These are phyloP conservation scores for Amoebophrya sp. DNA, from an alignment of 169 alveolate genomes.

Conservation along the genomic window DNA sequence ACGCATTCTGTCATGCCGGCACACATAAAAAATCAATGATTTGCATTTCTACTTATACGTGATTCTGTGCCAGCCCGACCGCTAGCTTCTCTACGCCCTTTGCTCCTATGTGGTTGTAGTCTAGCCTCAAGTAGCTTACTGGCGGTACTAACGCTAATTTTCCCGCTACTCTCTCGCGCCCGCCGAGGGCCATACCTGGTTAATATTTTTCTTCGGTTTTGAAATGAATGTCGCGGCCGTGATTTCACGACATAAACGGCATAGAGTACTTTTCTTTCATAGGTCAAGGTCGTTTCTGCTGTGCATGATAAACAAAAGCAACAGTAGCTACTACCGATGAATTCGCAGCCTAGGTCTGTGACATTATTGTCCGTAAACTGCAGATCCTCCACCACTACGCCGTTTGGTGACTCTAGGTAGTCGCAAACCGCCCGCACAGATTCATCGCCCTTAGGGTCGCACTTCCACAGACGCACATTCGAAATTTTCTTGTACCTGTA, in stretches of 20 bases:
- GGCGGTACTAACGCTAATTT: neutral
- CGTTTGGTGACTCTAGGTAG: slow-evolving; percentile 24
- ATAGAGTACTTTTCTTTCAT: too few species aligned
- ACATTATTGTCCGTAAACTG: slow-evolving; percentile 10
- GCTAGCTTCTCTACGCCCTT: slow-evolving; percentile 13
- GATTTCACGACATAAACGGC: neutral
- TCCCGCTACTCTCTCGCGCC: neutral
- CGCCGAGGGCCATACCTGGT: neutral
- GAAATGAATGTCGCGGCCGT: neutral
- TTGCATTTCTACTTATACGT: too few species aligned
- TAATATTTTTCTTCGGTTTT: too few species aligned
- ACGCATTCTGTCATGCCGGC: too few species aligned
- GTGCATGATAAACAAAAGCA: neutral
- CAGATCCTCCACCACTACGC: slow-evolving; percentile 15
- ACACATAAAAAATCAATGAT: neutral
- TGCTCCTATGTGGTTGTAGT: slow-evolving; percentile 3
- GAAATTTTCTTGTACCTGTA: slow-evolving; percentile 28
- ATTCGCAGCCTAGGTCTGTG: neutral
- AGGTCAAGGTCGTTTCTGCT: too few species aligned
- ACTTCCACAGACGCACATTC: slow-evolving; percentile 22
- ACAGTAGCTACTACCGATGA: neutral
- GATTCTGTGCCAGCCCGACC: neutral
- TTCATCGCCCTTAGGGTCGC: slow-evolving; percentile 28
- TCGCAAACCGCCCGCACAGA: slow-evolving; percentile 24
- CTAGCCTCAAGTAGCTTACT: neutral